Percentiles rank a stretch among this genome's conserved stretches.
Evolutionary conservation across 441 rosid genomes (phyloP).

Genomic region (Syzygium malaccense): DNA sequence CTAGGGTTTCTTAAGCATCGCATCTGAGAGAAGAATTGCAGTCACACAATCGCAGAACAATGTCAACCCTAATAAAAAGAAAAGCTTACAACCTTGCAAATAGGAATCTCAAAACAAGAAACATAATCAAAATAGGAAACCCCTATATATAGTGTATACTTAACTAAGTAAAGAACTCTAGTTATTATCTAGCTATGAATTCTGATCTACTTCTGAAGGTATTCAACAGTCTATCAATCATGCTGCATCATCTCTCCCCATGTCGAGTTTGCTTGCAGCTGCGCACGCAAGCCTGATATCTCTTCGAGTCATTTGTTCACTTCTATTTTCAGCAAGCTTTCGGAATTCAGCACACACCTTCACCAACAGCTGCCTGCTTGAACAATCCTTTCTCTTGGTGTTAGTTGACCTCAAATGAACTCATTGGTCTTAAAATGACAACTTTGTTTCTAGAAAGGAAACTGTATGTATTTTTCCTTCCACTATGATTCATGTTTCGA

Average conservation of each 20-base stretch:
- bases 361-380: not conserved
- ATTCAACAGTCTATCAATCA: not conserved
- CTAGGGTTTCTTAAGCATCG: not conserved
- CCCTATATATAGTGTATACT: not conserved
- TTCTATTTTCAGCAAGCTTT: not conserved
- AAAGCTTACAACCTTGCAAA: not conserved
- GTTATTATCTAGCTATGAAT: not conserved
- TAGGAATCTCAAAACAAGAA: not conserved
- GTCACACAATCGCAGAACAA: not conserved
- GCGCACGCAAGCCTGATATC: not conserved
- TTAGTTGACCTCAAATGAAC: not conserved
- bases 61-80: not conserved
- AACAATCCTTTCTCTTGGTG: not conserved
- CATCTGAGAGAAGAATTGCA: not conserved
- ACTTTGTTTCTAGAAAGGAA: not conserved
- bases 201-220: not conserved
- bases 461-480: not conserved
- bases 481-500: not conserved
- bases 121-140: not conserved
- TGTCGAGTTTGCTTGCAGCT: not conserved
- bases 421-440: not conserved
- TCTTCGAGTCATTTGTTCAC: not conserved
- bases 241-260: not conserved
- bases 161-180: not conserved
- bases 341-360: not conserved